phyloP scores from a whole-genome alignment of 768 basidiomycete genomes.

The Xerocomellus amylosporus region DNA sequence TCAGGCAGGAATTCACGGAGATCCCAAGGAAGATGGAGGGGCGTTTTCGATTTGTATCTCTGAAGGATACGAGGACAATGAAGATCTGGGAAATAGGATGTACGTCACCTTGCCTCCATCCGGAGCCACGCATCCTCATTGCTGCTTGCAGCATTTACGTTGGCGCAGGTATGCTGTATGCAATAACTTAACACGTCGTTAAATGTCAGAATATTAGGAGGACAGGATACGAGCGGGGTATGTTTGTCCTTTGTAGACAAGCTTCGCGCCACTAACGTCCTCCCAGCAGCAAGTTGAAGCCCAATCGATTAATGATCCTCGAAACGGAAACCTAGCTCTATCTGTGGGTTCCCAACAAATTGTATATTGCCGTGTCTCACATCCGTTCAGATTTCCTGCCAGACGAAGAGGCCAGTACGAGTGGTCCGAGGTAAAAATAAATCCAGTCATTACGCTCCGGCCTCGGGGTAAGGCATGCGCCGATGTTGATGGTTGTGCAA shows the following conservation, averaged over 20 bases:
- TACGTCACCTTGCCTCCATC: slow-evolving; percentile 18
- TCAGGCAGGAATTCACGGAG: slow-evolving; percentile 42
- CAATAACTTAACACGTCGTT: neutral
- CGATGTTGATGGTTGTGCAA: neutral
- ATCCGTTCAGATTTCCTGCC: slow-evolving; percentile 26
- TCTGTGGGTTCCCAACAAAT: slow-evolving; percentile 5
- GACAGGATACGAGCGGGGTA: slow-evolving; percentile 21
- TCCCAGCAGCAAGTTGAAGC: slow-evolving; percentile 20
- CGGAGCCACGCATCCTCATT: neutral
- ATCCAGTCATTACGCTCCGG: slow-evolving; percentile 18
- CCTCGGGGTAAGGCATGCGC: slow-evolving; percentile 18
- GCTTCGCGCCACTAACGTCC: neutral
- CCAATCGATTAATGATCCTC: slow-evolving; percentile 23
- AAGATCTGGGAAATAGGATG: slow-evolving; percentile 38
- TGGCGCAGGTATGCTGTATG: slow-evolving; percentile 27
- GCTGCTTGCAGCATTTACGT: slow-evolving; percentile 30
- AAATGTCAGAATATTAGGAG: slow-evolving; percentile 14
- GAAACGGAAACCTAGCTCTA: slow-evolving; percentile 19
- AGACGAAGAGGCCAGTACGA: slow-evolving; percentile 34
- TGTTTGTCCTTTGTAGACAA: neutral
- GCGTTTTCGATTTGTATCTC: slow-evolving; percentile 44
- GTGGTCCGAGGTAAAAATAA: slow-evolving; percentile 35
- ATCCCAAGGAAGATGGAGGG: slow-evolving; percentile 20
- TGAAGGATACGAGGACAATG: slow-evolving; percentile 42
- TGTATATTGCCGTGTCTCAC: neutral